These are phyloP conservation scores for Hysterangium stoloniferum DNA, from an alignment of 768 basidiomycete genomes.

Conservation along the genomic window DNA sequence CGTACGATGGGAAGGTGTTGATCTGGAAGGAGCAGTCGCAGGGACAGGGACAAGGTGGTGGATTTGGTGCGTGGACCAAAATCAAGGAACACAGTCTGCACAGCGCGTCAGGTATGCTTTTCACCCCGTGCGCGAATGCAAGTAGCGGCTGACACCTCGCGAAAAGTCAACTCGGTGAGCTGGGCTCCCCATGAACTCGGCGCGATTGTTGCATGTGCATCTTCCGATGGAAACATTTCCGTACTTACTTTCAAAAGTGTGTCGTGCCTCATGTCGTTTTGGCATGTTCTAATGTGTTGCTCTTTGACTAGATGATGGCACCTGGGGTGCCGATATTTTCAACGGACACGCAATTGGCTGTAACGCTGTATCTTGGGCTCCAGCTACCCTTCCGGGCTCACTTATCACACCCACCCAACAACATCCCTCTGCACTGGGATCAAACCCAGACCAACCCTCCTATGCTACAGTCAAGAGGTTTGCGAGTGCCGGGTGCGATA, in stretches of 20 bases:
- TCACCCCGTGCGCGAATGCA: too few relatives aligned
- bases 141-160: too few relatives aligned
- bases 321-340: conserved; percentile 93
- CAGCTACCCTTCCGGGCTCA: conserved; percentile 79
- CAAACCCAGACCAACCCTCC: conserved; percentile 25
- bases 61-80: conserved; percentile 72
- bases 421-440: conserved; percentile 34
- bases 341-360: conserved; percentile 94
- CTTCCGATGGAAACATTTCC: conserved; percentile 94
- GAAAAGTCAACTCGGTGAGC: conserved; percentile 89
- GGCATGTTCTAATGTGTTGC: neutral
- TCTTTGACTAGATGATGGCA: conserved; percentile 71
- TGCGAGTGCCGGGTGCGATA: conserved; percentile 93
- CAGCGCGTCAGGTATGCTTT: conserved; percentile 74
- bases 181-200: conserved; percentile 99
- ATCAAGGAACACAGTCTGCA: conserved; percentile 95
- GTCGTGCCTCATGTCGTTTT: conserved; percentile 22
- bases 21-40: conserved; percentile 90
- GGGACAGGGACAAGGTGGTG: conserved; percentile 38
- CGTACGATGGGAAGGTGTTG: conserved; percentile 95
- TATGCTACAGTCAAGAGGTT: conserved; percentile 76
- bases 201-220: conserved; percentile 93
- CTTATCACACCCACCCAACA: conserved; percentile 64
- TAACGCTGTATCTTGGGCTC: conserved; percentile 97
- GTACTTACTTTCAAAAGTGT: conserved; percentile 94